Conservation (phyloP, 805 yeast species). For the Kluyveromyces wickerhamii region DNA sequence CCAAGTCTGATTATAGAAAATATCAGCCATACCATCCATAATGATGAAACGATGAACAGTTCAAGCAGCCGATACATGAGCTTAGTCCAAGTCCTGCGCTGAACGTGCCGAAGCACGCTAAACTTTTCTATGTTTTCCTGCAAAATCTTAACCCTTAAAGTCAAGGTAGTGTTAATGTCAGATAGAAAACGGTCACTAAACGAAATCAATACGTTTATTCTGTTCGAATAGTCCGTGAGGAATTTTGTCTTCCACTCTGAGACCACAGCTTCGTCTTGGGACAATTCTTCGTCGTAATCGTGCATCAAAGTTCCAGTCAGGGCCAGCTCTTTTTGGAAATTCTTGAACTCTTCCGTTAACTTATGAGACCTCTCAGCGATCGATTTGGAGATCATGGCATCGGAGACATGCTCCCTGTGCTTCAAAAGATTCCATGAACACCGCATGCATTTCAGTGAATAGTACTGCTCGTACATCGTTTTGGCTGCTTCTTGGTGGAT, state of each 20-base stretch:
- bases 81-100: slow-evolving; percentile 17
- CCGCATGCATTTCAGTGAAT: slow-evolving; percentile 13
- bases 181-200: slow-evolving; percentile 62
- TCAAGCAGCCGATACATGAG: slow-evolving; percentile 23
- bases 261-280: slow-evolving; percentile 23
- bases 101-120: slow-evolving; percentile 20
- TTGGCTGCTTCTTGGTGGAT: not conserved
- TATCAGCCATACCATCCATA: slow-evolving; percentile 27
- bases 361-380: not conserved
- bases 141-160: slow-evolving; percentile 43
- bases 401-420: slow-evolving; percentile 22
- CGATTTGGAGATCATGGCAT: slow-evolving; percentile 8
- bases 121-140: slow-evolving; percentile 28
- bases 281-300: slow-evolving; percentile 20
- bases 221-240: slow-evolving; percentile 37
- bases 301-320: slow-evolving; percentile 15
- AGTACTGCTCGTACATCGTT: not conserved
- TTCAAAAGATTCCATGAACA: slow-evolving; percentile 21
- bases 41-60: slow-evolving; percentile 18
- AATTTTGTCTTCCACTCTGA: slow-evolving; percentile 26
- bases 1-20: slow-evolving; percentile 19
- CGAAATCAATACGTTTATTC: slow-evolving; percentile 53
- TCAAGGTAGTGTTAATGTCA: slow-evolving; percentile 63
- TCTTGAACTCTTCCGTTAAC: slow-evolving; percentile 8
- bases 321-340: slow-evolving; percentile 12